Percentiles rank a stretch among this genome's conserved stretches.
phyloP scores from a whole-genome alignment of 2,329 filamentous ascomycete species.

The Epichloe baconii region DNA sequence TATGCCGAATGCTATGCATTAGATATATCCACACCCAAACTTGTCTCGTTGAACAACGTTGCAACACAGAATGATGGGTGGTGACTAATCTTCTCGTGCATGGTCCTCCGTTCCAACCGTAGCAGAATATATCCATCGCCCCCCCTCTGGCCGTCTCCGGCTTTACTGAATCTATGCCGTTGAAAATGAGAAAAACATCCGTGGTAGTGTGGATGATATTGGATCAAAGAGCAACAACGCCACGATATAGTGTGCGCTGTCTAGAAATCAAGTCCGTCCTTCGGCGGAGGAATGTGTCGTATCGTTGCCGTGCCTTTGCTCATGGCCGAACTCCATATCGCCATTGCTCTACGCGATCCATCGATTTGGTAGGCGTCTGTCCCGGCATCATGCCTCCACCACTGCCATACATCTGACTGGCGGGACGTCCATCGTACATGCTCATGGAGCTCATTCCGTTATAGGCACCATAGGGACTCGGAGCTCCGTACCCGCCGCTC shows the following conservation, averaged over 20 bases:
- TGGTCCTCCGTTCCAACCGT: no score
- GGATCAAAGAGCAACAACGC: no score
- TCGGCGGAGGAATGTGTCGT: neutral
- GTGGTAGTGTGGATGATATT: no score
- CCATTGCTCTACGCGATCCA: slow-evolving; percentile 30
- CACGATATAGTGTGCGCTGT: no score
- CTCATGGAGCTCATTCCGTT: slow-evolving; percentile 8
- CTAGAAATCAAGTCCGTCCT: neutral
- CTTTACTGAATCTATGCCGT: no score
- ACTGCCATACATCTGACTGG: slow-evolving; percentile 15
- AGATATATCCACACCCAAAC: neutral
- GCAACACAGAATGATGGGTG: neutral
- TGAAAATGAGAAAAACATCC: no score
- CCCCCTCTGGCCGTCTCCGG: no score
- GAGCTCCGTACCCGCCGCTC: slow-evolving; percentile 8
- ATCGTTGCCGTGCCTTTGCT: neutral
- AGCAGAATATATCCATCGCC: no score
- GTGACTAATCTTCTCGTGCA: neutral
- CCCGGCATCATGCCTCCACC: slow-evolving; percentile 15
- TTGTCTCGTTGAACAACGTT: neutral
- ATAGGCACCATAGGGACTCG: slow-evolving; percentile 9
- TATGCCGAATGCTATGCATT: neutral
- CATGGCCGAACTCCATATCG: slow-evolving; percentile 26
- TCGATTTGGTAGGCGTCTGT: slow-evolving; percentile 14
- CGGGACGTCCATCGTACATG: slow-evolving; percentile 9